These are phyloP conservation scores for Pseudogymnoascus sp. DNA, from an alignment of 2,329 filamentous ascomycete species.

Conservation along the genomic window DNA sequence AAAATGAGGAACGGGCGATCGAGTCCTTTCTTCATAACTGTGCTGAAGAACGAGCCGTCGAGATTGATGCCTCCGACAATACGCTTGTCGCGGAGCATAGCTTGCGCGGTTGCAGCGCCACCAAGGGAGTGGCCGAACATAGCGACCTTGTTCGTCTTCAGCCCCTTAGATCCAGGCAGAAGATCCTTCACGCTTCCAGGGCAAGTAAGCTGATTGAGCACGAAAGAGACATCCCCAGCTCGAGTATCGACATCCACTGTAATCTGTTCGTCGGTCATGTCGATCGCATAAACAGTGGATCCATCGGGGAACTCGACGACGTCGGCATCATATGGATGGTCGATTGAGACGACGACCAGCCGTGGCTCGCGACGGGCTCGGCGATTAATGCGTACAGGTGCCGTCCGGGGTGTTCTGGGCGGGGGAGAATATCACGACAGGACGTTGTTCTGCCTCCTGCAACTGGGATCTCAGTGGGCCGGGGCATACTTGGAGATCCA, in stretches of 20 bases:
- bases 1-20: slow-evolving; percentile 29
- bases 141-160: slow-evolving; percentile 25
- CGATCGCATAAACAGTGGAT: slow-evolving; percentile 13
- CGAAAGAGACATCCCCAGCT: slow-evolving; percentile 22
- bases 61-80: slow-evolving; percentile 33
- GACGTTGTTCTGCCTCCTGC: slow-evolving; percentile 14
- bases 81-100: slow-evolving; percentile 27
- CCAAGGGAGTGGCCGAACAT: slow-evolving; percentile 32
- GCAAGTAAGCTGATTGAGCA: slow-evolving; percentile 20
- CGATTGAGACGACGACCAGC: slow-evolving; percentile 32
- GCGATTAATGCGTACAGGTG: slow-evolving; percentile 28
- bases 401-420: slow-evolving; percentile 25
- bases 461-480: neutral
- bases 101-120: slow-evolving; percentile 29
- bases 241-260: slow-evolving; percentile 17
- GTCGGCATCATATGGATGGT: slow-evolving; percentile 32
- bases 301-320: slow-evolving; percentile 31
- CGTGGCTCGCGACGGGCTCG: slow-evolving; percentile 29
- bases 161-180: slow-evolving; percentile 16
- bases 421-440: slow-evolving; percentile 31
- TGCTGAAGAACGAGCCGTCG: slow-evolving; percentile 32
- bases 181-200: slow-evolving; percentile 10
- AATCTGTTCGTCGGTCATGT: slow-evolving; percentile 17
- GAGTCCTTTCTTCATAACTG: slow-evolving; percentile 23
- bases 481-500: slow-evolving; percentile 22